phyloP scores from a whole-genome alignment of 768 basidiomycete genomes.

The Serendipita sp. region DNA sequence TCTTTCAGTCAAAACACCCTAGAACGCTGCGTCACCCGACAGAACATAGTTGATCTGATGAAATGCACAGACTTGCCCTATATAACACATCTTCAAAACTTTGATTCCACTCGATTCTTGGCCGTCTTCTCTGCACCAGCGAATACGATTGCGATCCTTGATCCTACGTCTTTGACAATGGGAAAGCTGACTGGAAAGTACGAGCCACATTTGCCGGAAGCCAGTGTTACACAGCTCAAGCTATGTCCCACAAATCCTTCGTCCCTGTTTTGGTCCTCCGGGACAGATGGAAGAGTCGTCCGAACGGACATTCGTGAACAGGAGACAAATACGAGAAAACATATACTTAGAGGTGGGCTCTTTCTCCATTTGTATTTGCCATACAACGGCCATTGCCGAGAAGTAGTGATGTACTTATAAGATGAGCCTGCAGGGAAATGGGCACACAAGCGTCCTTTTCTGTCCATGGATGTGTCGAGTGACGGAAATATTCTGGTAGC shows the following conservation, averaged over 20 bases:
- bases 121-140: neutral
- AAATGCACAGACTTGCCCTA: no score
- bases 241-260: neutral
- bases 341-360: neutral
- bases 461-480: constrained; percentile 37
- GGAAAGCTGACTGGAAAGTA: neutral
- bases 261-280: neutral
- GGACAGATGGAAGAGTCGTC: neutral
- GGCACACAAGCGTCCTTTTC: constrained; percentile 5
- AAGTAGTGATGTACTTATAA: no score
- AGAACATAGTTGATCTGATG: no score
- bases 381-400: neutral
- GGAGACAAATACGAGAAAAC: neutral
- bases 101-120: neutral
- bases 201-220: neutral
- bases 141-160: neutral
- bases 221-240: neutral
- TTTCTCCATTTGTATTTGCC: neutral
- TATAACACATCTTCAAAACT: no score
- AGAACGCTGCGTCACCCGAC: no score
- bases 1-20: no score
- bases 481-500: constrained; percentile 64
- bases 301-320: neutral
- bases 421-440: neutral
- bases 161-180: neutral